These are phyloP conservation scores for Penicillium canescens DNA, from an alignment of 495 filamentous ascomycete species.

Conservation along the genomic window DNA sequence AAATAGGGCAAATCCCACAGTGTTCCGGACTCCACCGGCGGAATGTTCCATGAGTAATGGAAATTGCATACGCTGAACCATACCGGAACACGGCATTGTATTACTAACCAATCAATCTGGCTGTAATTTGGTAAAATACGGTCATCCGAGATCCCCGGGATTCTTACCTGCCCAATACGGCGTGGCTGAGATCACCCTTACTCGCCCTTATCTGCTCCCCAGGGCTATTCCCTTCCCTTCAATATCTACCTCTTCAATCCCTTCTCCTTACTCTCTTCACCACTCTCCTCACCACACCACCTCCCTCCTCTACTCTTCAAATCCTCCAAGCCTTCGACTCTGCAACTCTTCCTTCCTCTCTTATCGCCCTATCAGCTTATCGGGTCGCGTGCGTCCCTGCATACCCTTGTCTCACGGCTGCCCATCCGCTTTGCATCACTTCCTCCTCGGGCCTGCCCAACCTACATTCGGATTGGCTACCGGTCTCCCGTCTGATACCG, in stretches of 20 bases:
- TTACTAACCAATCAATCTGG: conserved; percentile 9
- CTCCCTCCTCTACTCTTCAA: not conserved
- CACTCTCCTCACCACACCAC: conserved; percentile 3
- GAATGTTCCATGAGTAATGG: conserved; percentile 27
- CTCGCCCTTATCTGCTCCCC: conserved; percentile 5
- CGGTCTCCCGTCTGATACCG: conserved; percentile 12
- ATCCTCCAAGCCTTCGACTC: not conserved
- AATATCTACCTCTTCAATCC: conserved; percentile 2
- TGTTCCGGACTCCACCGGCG: conserved; percentile 21
- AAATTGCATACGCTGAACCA: not conserved
- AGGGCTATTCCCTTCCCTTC: not conserved
- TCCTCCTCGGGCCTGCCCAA: conserved; percentile 6
- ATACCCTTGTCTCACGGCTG: conserved; percentile 18
- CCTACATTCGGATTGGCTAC: conserved; percentile 6
- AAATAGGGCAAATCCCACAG: not conserved
- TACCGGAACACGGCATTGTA: conserved; percentile 5
- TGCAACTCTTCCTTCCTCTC: not conserved
- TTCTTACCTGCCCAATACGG: conserved; percentile 32
- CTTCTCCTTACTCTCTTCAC: not conserved
- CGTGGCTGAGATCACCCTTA: conserved; percentile 28
- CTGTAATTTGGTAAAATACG: conserved; percentile 11
- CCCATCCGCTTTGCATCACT: conserved; percentile 10
- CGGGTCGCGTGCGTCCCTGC: conserved; percentile 31
- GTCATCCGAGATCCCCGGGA: conserved; percentile 17
- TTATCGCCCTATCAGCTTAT: conserved; percentile 8